These are phyloP conservation scores for Cyclotella baltica DNA, from an alignment of 108 stramenopile species.

Conservation along the genomic window DNA sequence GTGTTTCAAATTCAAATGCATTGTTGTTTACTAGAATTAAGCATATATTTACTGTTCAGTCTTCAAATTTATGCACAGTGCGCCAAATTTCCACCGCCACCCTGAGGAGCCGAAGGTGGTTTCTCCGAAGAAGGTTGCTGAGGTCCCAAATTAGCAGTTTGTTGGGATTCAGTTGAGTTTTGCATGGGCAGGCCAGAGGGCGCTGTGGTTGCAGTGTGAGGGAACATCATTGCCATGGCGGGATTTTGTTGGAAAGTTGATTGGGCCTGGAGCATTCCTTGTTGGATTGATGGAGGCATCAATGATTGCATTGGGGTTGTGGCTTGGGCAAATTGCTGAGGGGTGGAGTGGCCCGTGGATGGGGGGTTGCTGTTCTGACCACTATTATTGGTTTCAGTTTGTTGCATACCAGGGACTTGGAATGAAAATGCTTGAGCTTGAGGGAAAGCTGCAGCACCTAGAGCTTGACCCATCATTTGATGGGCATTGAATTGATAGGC, in stretches of 20 bases:
- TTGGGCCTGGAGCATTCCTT: constrained; percentile 1
- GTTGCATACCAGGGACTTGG: constrained; percentile 6
- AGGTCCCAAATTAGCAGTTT: not conserved
- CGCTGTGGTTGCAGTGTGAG: not conserved
- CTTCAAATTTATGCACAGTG: constrained; percentile 49
- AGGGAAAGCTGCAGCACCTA: constrained; percentile 12
- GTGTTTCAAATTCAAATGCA: too few species aligned
- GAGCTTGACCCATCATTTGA: not conserved
- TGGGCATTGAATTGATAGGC: constrained; percentile 1
- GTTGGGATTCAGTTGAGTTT: constrained; percentile 10
- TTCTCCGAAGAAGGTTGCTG: constrained; percentile 19
- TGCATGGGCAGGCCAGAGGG: constrained; percentile 12
- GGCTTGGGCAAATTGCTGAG: not conserved
- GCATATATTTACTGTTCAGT: not conserved
- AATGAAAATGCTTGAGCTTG: not conserved
- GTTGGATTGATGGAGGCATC: not conserved
- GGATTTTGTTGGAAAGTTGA: constrained; percentile 6
- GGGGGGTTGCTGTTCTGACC: not conserved
- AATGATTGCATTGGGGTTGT: not conserved
- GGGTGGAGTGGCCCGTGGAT: not conserved
- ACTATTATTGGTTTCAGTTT: not conserved
- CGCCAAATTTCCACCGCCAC: constrained; percentile 59
- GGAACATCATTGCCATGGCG: constrained; percentile 17
- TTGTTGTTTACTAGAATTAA: not conserved
- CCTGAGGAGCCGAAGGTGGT: constrained; percentile 26